Evolutionary conservation across 2,329 filamentous ascomycete species (phyloP), one percentile per base, ranked within the genome.

Genomic region (Sporothrix dimorphospora): DNA sequence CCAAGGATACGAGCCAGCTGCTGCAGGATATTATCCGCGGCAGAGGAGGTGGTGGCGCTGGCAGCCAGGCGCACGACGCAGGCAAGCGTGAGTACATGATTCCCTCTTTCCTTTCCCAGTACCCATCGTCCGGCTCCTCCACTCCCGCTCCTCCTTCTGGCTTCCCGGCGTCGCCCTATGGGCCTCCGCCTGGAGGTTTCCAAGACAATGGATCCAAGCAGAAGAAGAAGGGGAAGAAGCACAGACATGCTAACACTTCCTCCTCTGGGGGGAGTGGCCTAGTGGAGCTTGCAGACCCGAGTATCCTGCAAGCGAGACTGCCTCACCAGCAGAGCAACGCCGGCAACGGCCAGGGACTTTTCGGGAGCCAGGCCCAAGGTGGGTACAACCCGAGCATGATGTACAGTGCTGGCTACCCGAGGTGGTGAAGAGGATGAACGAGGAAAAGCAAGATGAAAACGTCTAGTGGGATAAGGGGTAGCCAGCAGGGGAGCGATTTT

Each of bases 191-290:
- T 87, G 93, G 92, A 87, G 89, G 90, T 85, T 94, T 93, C 86
- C 92, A 94, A 90, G 94, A 97, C 82, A 91, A 91, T 86, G 92
- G 92, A 86, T 91, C 93, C 86, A 97, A 97, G 91, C 94, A 97
- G 90, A 97, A 97, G 92, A 98, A 97, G 90, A 97, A 97, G 94
- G 94, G 94, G 88, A 98, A 97, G 91, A 98, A 98, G 94, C 95
- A 98, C 89, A 97, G 94, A 91, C 94, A 98, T 91, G 95, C 94
- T 96, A 97, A 98, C 94, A 98, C 95, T 95, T 97, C 94, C 93
- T 98, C 95, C 91, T 97, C 94, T 90, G 92, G 92, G 88, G 94
- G 94, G 90, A 93, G 94, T 93, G 94, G 93, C 88, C 90, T 98
- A 95, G 94, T 97, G 87, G 94, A 98, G 97, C 94, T 97, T 94